Evolutionary conservation across 2,329 filamentous ascomycete genomes (phyloP).

Genomic region (Dactylellina drechsleri): DNA sequence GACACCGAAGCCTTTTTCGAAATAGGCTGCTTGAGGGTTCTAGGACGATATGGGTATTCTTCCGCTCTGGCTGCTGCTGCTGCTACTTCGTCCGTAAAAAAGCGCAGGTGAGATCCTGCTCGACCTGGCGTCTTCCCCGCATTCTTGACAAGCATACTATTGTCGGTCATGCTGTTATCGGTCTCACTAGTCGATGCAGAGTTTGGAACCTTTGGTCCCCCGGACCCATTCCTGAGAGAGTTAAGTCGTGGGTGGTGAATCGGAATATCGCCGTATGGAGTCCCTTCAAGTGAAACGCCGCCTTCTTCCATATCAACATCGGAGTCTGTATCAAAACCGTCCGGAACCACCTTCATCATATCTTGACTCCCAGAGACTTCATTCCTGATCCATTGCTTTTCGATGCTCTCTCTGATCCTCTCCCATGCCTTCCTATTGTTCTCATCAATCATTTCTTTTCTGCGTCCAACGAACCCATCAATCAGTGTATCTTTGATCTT

Average conservation of each 20-base stretch:
- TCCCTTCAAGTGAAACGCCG: not conserved
- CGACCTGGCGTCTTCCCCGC: slow-evolving; percentile 36
- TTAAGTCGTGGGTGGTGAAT: not conserved
- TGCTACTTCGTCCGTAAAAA: not conserved
- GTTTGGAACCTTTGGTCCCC: not conserved
- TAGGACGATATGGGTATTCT: not conserved
- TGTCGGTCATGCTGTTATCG: not conserved
- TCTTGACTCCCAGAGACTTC: not conserved
- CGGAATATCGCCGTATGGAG: not conserved
- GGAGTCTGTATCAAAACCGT: not conserved
- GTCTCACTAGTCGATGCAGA: not conserved
- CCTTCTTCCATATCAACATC: slow-evolving; percentile 16
- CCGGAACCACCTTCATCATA: not conserved
- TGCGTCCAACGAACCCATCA: slow-evolving; percentile 27
- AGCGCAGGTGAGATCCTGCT: not conserved
- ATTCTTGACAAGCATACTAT: slow-evolving; percentile 27
- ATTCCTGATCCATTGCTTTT: slow-evolving; percentile 2
- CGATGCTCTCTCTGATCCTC: slow-evolving; percentile 7
- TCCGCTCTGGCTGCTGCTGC: too few species aligned
- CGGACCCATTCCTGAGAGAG: not conserved
- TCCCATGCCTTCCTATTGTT: slow-evolving; percentile 29
- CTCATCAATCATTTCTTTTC: slow-evolving; percentile 24
- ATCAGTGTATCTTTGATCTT: slow-evolving; percentile 29
- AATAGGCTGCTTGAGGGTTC: not conserved
- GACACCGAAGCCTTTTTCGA: not conserved